Base-by-base conservation (phyloP, 768 basidiomycete genomes). In the Agaricus sinodeliciosus region DNA sequence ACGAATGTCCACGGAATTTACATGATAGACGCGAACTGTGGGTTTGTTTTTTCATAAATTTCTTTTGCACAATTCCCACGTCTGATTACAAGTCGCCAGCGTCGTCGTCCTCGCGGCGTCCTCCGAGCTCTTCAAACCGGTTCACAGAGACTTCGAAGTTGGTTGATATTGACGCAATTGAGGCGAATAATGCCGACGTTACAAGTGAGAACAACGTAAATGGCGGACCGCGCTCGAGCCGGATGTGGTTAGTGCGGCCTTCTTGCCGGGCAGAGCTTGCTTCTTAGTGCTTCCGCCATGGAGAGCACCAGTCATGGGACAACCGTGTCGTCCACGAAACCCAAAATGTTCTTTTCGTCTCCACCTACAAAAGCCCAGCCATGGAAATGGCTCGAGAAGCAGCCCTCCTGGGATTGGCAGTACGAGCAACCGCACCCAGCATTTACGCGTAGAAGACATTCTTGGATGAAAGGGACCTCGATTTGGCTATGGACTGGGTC, bases 221-320 rank as follows among this genome's bases (percentile, higher is more conserved):
- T 31, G 36, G 52, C 52, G 52, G 52, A 48, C 52, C 52, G 52
- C 8, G 28, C 45, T 4, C n/a, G 39, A 48, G 40, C 52, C 52
- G 52, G 46, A 54, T 46, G 46, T 48, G 52, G 46, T 31, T 47
- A 54, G 34, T 35, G 12, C 18, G 22, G n/a, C 16, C 46, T 25
- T 35, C 46, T 53, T 36, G 47, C 4, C 18, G 27, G 28, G 45
- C 27, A 16, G 9, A 16, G 19, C 22, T 42, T 36, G 52, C 52
- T 54, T 54, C 52, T 54, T 31, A 25, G 40, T 31, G 31, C 31
- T 8, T 31, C 31, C 31, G 11, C 31, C 45, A 44, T 54, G 52
- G 22, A 54, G 47, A 31, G 40, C 37, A 28, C 45, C 22, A 48
- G 52, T 54, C 52, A 54, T 54, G 52, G 28, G 52, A 53, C 51